Evolutionary conservation across 352 stramenopile genomes (phyloP), one percentile per base, ranked within the genome.

Genomic region (Phytophthora sp.): DNA sequence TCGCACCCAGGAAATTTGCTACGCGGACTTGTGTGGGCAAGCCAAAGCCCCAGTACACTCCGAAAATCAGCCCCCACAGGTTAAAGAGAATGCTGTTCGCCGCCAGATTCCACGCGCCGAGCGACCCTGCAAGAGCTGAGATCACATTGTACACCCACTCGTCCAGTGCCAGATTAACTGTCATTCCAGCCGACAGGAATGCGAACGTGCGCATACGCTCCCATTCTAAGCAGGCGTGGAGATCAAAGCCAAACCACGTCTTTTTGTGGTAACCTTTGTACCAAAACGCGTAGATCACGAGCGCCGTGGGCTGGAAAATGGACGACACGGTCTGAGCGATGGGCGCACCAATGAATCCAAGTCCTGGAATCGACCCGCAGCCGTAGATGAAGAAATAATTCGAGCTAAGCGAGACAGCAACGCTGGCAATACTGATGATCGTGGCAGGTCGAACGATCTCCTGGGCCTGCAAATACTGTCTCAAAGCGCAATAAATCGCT

Each of bases 331-430:
- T 80, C 61, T 90, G 78, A 26, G 87, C 83, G 41, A 95, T 80
- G 1, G 87, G 83, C 15, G 87, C 90, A 18, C 87, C 87, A 46
- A 91, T 78, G 50, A 93, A 95, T 24, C 78, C 71, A 33, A 95
- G 57, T 16, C 69, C 84, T 8, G 71, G 71, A n/a, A 92, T 57
- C 9, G 77, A 71, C 2, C 77, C 82, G n/a, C 74, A 80, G 24
- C 87, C 85, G 63, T 93, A 93, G 65, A 95, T 95, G 53, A 93
- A 82, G 1, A 86, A 53, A 51, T 91, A 92, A 75, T 95, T 95
- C 58, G 75, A 80, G 42, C 71, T 57, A 16, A 93, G 42, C 18
- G 80, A 88, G 16, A 93, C 87, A 42, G 63, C 80, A 18, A 95
- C 79, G 27, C 80, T 86, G 47, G 60, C 52, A 30, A 93, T 73